These are phyloP conservation scores for Astraeus odoratus DNA, from an alignment of 768 basidiomycete species.

Conservation along the genomic window DNA sequence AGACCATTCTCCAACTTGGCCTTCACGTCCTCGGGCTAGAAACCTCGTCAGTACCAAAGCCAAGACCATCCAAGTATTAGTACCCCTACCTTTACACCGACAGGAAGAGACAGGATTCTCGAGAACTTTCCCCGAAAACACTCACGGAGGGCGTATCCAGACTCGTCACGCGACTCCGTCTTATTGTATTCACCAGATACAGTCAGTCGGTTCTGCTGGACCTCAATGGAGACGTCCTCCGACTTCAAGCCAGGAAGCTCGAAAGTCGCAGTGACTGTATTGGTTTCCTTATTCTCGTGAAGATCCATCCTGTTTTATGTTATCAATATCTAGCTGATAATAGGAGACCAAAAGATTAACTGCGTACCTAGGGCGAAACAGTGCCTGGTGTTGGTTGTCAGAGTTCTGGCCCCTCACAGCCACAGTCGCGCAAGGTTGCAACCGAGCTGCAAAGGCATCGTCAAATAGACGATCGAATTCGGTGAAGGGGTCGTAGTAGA, in stretches of 20 bases:
- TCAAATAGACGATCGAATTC: slow-evolving; percentile 41
- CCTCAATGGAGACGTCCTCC: slow-evolving; percentile 40
- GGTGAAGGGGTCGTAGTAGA: slow-evolving; percentile 37
- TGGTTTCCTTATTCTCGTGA: slow-evolving; percentile 35
- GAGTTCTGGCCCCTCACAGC: background rate
- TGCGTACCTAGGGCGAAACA: slow-evolving; percentile 20
- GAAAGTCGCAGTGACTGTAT: slow-evolving; percentile 43
- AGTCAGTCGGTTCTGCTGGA: slow-evolving; percentile 40
- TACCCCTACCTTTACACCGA: slow-evolving; percentile 37
- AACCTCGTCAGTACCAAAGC: background rate
- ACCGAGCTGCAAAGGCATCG: slow-evolving; percentile 26
- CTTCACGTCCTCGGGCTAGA: slow-evolving; percentile 38
- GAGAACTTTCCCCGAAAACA: slow-evolving; percentile 40
- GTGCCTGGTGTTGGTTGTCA: background rate
- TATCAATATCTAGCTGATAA: background rate
- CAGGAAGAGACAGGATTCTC: slow-evolving; percentile 38
- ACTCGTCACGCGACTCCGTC: slow-evolving; percentile 27
- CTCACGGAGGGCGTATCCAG: slow-evolving; percentile 37
- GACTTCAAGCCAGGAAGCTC: slow-evolving; percentile 51
- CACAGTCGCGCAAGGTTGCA: slow-evolving; percentile 1
- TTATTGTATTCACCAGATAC: slow-evolving; percentile 38
- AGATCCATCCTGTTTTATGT: slow-evolving; percentile 48
- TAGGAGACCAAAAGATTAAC: accelerated
- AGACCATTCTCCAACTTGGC: slow-evolving; percentile 43
- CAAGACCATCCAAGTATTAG: background rate